phyloP scores from a whole-genome alignment of 306 rosid species.

The Datisca glomerata region DNA sequence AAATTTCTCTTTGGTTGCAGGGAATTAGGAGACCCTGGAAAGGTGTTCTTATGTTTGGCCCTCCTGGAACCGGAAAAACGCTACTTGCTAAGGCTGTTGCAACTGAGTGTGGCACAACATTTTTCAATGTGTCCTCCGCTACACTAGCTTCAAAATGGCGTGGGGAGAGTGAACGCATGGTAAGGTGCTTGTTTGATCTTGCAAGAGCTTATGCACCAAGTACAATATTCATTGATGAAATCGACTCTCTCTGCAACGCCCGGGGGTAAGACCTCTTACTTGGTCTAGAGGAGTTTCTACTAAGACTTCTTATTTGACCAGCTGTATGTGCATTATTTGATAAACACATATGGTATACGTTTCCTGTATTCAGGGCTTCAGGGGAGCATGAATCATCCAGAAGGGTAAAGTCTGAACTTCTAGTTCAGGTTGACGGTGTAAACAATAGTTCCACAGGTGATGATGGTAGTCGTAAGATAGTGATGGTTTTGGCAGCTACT shows the following conservation, averaged over 20 bases:
- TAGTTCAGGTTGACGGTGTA: slow-evolving; percentile 99
- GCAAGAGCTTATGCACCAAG: slow-evolving; percentile 99
- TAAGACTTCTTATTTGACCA: not conserved
- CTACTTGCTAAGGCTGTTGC: slow-evolving; percentile 99
- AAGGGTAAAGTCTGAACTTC: slow-evolving; percentile 96
- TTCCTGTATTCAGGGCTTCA: slow-evolving; percentile 65
- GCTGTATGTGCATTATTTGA: not conserved
- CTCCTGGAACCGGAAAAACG: slow-evolving; percentile 99
- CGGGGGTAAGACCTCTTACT: slow-evolving; percentile 58
- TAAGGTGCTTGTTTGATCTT: slow-evolving; percentile 87
- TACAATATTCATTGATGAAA: slow-evolving; percentile 96
- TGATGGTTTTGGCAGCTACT: slow-evolving; percentile 93
- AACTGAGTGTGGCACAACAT: slow-evolving; percentile 96
- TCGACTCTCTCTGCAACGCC: slow-evolving; percentile 94
- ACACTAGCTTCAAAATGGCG: slow-evolving; percentile 99
- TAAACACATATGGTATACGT: not conserved
- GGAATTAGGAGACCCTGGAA: slow-evolving; percentile 99
- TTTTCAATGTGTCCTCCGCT: slow-evolving; percentile 95
- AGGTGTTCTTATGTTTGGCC: slow-evolving; percentile 99
- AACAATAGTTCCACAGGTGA: slow-evolving; percentile 69
- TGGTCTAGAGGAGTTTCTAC: not conserved
- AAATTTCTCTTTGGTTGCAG: slow-evolving; percentile 31
- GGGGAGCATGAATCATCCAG: slow-evolving; percentile 99
- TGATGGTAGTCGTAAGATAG: slow-evolving; percentile 85
- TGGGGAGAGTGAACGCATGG: slow-evolving; percentile 99